Evolutionary conservation across 495 filamentous ascomycete species (phyloP).

Genomic region (Rusavskia elegans): DNA sequence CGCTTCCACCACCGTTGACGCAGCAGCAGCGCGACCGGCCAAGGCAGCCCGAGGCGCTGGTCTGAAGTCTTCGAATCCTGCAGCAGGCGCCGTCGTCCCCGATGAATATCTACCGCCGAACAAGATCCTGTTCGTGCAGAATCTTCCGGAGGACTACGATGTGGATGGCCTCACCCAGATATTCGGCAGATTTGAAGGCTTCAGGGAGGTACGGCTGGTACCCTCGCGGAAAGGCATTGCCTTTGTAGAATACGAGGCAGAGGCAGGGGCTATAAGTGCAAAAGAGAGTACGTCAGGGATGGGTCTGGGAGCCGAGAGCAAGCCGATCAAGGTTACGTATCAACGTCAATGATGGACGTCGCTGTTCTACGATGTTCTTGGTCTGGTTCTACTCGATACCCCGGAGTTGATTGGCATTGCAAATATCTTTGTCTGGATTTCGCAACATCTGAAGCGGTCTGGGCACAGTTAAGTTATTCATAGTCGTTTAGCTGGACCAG

Average conservation of each 20-base stretch:
- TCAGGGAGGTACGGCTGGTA: conserved; percentile 80
- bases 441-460: too few relatives aligned
- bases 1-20: conserved; percentile 28
- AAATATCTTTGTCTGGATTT: neutral
- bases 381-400: neutral
- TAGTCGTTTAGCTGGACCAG: too few relatives aligned
- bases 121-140: conserved; percentile 92
- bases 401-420: neutral
- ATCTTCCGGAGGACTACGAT: conserved; percentile 75
- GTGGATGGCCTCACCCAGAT: conserved; percentile 62
- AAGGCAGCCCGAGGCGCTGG: conserved; percentile 65
- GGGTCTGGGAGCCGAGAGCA: conserved; percentile 55
- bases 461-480: too few relatives aligned
- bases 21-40: conserved; percentile 40
- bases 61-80: conserved; percentile 60
- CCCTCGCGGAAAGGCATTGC: conserved; percentile 79
- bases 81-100: conserved; percentile 62
- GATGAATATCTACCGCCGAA: conserved; percentile 97
- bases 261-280: conserved; percentile 77
- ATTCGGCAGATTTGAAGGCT: conserved; percentile 85
- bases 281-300: conserved; percentile 94
- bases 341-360: conserved; percentile 52
- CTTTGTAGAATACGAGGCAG: conserved; percentile 89
- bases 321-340: conserved; percentile 71
- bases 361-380: neutral